Conservation (phyloP, 2,329 filamentous ascomycete species). For the Corinectria fuckeliana region DNA sequence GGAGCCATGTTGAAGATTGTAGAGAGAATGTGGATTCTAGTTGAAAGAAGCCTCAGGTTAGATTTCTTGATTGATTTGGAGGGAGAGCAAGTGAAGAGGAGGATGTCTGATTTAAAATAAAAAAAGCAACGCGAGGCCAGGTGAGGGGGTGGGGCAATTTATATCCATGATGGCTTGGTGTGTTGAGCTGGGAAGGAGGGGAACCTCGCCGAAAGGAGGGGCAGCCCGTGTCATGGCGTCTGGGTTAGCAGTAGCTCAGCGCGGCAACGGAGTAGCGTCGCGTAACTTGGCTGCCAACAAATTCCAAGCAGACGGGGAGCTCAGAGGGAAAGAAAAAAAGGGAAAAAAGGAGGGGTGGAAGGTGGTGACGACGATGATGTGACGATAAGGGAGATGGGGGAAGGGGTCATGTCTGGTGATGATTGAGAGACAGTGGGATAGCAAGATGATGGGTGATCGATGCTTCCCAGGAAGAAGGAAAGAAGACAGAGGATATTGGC, state of each 20-base stretch:
- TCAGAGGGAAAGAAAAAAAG: too few relatives aligned
- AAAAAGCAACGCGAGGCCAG: slow-evolving; percentile 19
- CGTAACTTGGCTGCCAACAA: not conserved
- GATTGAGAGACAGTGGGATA: slow-evolving; percentile 20
- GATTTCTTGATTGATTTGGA: slow-evolving; percentile 9
- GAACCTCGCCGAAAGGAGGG: slow-evolving; percentile 15
- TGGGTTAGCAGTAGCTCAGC: not conserved
- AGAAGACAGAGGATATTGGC: not conserved
- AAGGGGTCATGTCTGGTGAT: too few relatives aligned
- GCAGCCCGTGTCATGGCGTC: slow-evolving; percentile 5
- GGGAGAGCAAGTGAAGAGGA: not conserved
- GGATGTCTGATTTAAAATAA: not conserved
- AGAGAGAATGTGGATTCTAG: slow-evolving; percentile 21
- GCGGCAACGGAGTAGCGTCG: not conserved
- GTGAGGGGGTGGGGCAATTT: slow-evolving; percentile 36
- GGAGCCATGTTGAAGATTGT: slow-evolving; percentile 48
- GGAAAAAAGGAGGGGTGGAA: not conserved
- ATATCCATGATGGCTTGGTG: slow-evolving; percentile 29
- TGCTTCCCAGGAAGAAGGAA: not conserved
- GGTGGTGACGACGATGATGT: not conserved
- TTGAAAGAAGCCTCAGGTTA: slow-evolving; percentile 13
- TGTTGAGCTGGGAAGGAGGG: slow-evolving; percentile 9
- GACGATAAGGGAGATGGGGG: slow-evolving; percentile 1
- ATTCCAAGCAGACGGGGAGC: not conserved
- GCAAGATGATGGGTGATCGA: not conserved